phyloP scores from a whole-genome alignment of 805 yeast genomes.

The Lipomyces japonicus region DNA sequence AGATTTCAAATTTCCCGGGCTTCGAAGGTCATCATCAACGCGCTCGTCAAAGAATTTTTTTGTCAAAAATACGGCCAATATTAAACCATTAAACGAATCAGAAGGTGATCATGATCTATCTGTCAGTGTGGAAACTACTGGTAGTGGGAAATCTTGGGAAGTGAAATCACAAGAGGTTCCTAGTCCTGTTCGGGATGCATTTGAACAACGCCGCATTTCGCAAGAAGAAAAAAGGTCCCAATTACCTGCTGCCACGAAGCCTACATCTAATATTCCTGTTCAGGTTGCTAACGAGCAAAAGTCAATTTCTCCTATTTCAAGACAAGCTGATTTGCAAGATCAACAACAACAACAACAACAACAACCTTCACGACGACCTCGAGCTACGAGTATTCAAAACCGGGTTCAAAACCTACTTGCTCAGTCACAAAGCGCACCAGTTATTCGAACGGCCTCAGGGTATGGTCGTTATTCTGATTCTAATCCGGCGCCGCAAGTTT shows the following conservation, averaged over 20 bases:
- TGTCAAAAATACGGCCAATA: conserved; percentile 2
- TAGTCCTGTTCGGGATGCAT: conserved; percentile 3
- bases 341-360: not conserved
- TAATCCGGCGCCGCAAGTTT: not conserved
- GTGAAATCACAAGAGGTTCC: conserved; percentile 7
- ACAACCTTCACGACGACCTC: conserved; percentile 5
- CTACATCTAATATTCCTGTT: not conserved
- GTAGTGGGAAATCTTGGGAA: conserved; percentile 4
- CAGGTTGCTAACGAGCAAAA: not conserved
- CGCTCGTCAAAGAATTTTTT: conserved; percentile 2
- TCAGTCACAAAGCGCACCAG: conserved; percentile 36
- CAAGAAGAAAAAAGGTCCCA: not conserved
- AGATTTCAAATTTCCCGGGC: conserved; percentile 9
- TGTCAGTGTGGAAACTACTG: conserved; percentile 2
- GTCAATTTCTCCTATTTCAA: not conserved
- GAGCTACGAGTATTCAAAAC: conserved; percentile 29
- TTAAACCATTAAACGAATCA: not conserved
- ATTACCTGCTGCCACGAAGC: not conserved
- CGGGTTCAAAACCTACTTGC: conserved; percentile 24
- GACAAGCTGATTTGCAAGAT: not conserved
- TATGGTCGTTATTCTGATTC: conserved; percentile 62
- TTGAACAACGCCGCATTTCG: not conserved
- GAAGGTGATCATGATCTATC: not conserved
- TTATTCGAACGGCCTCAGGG: conserved; percentile 59
- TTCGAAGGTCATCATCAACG: conserved; percentile 11